These are phyloP conservation scores for Neonectria magnoliae DNA, from an alignment of 2,329 filamentous ascomycete genomes.

Conservation along the genomic window DNA sequence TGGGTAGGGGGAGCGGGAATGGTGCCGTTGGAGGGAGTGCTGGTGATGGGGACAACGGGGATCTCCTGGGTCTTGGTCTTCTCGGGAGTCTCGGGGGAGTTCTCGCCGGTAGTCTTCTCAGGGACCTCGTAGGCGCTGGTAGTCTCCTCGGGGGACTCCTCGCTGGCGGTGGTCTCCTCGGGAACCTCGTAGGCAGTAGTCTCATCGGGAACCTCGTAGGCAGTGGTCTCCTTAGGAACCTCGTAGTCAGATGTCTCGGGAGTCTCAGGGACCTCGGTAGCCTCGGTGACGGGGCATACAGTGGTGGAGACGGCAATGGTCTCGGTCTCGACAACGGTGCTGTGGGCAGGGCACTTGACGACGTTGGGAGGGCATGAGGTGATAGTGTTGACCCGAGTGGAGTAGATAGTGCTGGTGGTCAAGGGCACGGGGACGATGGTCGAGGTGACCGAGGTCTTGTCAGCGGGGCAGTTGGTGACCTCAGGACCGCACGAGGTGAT, in stretches of 20 bases:
- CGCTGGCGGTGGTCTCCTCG: conserved; percentile 12
- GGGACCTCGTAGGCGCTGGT: conserved; percentile 5
- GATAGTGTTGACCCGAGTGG: conserved; percentile 69
- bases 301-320: conserved; percentile 53
- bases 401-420: conserved; percentile 66
- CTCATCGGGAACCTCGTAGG: conserved; percentile 16
- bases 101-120: conserved; percentile 28
- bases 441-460: conserved; percentile 36
- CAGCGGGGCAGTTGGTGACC: conserved; percentile 43
- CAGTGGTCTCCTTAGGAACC: neutral
- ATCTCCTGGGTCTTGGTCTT: conserved; percentile 18
- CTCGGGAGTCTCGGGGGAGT: conserved; percentile 24
- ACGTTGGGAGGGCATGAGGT: conserved; percentile 69
- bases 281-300: conserved; percentile 50
- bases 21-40: conserved; percentile 21
- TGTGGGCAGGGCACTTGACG: conserved; percentile 67
- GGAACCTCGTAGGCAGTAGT: conserved; percentile 4
- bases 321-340: conserved; percentile 50
- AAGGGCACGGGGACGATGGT: conserved; percentile 51
- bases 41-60: conserved; percentile 26
- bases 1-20: neutral
- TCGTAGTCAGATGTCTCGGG: conserved; percentile 3
- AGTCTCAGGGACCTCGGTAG: conserved; percentile 35
- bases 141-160: conserved; percentile 17
- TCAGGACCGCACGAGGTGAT: conserved; percentile 66